Conservation (phyloP, 1,139 yeast genomes). For the Nakaseomyces bracarensis region DNA sequence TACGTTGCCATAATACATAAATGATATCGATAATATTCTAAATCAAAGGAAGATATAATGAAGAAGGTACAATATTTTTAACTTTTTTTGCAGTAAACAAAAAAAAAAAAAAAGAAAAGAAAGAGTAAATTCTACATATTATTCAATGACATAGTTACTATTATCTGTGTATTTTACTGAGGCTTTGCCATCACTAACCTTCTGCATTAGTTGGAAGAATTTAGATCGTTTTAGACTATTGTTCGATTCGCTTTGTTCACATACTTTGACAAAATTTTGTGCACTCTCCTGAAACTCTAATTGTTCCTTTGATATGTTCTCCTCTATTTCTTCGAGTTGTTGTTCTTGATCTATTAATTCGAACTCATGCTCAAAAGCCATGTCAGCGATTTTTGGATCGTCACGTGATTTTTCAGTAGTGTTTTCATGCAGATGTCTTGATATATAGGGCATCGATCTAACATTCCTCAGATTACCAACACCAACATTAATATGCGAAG, state of each 20-base stretch:
- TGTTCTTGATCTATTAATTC: constrained; percentile 20
- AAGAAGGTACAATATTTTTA: too few relatives aligned
- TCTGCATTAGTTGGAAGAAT: constrained; percentile 27
- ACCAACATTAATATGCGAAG: neutral
- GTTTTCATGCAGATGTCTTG: neutral
- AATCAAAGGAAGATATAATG: too few relatives aligned
- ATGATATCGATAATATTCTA: too few relatives aligned
- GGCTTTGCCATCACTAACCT: constrained; percentile 28
- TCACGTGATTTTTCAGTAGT: too few relatives aligned
- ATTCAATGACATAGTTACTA: constrained; percentile 3
- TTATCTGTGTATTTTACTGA: constrained; percentile 20
- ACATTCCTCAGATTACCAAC: neutral
- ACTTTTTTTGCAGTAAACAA: too few relatives aligned
- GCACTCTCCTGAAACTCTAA: constrained; percentile 24
- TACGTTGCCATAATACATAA: too few relatives aligned
- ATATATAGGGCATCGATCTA: neutral
- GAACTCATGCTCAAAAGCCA: constrained; percentile 17
- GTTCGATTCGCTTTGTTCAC: constrained; percentile 1
- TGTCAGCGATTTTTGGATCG: too few relatives aligned
- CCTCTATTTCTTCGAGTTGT: constrained; percentile 10
- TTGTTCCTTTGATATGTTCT: constrained; percentile 16
- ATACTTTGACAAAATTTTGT: constrained; percentile 1
- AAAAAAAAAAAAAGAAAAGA: neutral
- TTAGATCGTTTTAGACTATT: constrained; percentile 22
- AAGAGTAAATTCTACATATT: neutral